These are phyloP conservation scores for Pelargonium fulgidum DNA, from an alignment of 441 rosid genomes.

Conservation along the genomic window DNA sequence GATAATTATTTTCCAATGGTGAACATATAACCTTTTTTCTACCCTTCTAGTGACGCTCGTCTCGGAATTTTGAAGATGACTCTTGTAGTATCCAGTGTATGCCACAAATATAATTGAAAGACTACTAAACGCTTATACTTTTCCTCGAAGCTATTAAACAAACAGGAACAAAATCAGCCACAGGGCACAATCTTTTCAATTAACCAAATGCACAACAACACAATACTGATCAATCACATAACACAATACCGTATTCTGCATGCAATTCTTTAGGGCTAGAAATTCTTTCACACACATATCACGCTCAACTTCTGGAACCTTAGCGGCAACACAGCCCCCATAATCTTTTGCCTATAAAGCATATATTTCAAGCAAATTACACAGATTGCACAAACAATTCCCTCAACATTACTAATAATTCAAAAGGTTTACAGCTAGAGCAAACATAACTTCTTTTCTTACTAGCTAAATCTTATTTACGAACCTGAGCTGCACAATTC, in stretches of 20 bases:
- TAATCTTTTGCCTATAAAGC: conserved; percentile 65
- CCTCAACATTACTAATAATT: background rate
- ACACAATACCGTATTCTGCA: conserved; percentile 69
- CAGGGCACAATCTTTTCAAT: conserved; percentile 10
- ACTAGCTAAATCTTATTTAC: conserved; percentile 19
- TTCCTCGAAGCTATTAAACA: conserved; percentile 53
- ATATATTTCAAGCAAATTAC: conserved; percentile 8
- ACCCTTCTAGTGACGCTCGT: background rate
- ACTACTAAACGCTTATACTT: conserved; percentile 30
- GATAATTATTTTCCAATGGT: background rate
- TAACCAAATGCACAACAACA: conserved; percentile 12
- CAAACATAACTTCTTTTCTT: background rate
- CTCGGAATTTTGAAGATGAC: conserved; percentile 12
- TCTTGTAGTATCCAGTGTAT: conserved; percentile 10
- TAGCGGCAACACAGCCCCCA: conserved; percentile 78
- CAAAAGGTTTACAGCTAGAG: background rate
- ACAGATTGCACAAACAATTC: conserved; percentile 10
- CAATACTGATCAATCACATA: conserved; percentile 13
- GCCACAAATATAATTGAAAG: conserved; percentile 15
- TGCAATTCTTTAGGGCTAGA: conserved; percentile 66
- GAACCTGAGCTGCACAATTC: conserved; percentile 77
- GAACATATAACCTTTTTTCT: conserved; percentile 14
- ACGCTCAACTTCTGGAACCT: conserved; percentile 70
- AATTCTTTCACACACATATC: conserved; percentile 84
- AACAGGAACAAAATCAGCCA: conserved; percentile 17